These are phyloP conservation scores for Capsicum baccatum DNA, from an alignment of 257 asterid species.

Conservation along the genomic window DNA sequence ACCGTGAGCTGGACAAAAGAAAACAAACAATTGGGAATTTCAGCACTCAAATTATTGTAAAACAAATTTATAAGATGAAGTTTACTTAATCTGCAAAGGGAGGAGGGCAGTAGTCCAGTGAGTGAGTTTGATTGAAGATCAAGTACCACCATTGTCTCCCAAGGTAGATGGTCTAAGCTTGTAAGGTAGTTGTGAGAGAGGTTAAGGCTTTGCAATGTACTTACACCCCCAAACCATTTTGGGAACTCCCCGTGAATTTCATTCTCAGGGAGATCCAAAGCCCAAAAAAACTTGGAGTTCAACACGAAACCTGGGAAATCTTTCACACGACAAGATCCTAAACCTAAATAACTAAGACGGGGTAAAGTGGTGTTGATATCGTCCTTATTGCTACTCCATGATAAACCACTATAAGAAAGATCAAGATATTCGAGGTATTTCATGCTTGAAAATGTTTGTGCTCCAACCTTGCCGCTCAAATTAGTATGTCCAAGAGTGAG, in stretches of 20 bases:
- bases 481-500: slow-evolving; percentile 4
- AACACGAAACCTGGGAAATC: background rate
- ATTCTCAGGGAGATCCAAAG: background rate
- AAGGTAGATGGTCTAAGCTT: background rate
- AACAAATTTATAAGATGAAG: background rate
- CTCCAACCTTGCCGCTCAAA: background rate
- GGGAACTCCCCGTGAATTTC: slow-evolving; percentile 1
- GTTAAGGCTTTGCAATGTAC: background rate
- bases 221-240: background rate
- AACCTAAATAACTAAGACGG: background rate
- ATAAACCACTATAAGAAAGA: background rate
- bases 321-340: slow-evolving; percentile 12
- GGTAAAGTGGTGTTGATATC: background rate
- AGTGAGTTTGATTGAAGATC: slow-evolving; percentile 19
- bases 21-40: background rate
- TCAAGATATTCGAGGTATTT: background rate
- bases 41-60: background rate
- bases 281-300: background rate
- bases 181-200: slow-evolving; percentile 29
- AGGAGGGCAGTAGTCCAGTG: background rate
- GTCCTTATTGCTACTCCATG: background rate
- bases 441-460: background rate
- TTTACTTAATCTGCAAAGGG: background rate
- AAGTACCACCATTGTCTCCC: background rate
- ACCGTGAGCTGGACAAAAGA: background rate